Evolutionary conservation across 139 green algal species (phyloP), one percentile per base, ranked within the genome.

Genomic region (Eudorina sp.): DNA sequence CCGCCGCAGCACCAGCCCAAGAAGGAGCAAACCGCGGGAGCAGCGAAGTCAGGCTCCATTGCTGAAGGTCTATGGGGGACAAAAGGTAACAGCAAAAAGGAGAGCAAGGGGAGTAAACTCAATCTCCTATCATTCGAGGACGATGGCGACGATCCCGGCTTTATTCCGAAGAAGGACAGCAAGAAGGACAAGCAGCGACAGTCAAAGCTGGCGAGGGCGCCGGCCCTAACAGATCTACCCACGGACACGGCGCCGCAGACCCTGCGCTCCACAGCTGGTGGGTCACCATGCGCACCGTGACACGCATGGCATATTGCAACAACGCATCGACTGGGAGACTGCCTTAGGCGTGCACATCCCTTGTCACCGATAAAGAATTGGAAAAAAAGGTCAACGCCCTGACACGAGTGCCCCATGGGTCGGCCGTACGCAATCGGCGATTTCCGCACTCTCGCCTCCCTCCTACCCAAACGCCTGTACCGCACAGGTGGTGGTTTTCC

Each of bases 71-170:
- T 36, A 40, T 23, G 8, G 34, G 58, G 58, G 31, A 51, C 60
- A 0, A 81, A 51, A 31, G 70, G 46, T 5, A 62, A 75, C 9
- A 7, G 14, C 29, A 90, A 89, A 40, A 80, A 89, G 27, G 84
- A 77, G 40, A 72, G 53, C 29, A 91, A 90, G 53, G 55, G 58
- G 2, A 88, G 76, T 43, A 93, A 91, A 40, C 83, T 88, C 3
- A 78, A 76, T 18, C 77, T 94, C 27, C 70, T 94, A 13, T 91
- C 85, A 16, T 94, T 94, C 78, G 91, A 82, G 4, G 91, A 94
- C 19, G 91, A 92, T 75, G 85, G 76, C 40, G 91, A 91, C 9
- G 76, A 73, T 7, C 53, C 58, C 18, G 64, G 73, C 38, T 74
- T 62, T 45, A 73, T 78, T 41, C 46, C 45, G 36, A 70, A 84